Conservation (phyloP, 192 early-diverging fungal species). For the Pecoramyces ruminantium region DNA sequence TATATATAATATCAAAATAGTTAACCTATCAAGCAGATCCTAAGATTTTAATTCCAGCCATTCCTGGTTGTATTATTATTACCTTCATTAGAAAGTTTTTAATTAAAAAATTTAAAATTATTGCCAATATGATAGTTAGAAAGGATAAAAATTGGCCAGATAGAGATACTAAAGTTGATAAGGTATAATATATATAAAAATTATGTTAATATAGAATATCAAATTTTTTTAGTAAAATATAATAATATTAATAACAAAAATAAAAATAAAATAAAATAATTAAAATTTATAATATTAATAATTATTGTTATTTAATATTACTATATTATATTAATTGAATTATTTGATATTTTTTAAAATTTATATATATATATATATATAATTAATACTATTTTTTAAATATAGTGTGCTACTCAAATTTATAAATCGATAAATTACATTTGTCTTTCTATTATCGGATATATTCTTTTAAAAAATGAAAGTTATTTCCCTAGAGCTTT, state of each 20-base stretch:
- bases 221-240: no score
- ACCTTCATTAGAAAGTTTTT: not conserved
- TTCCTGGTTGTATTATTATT: not conserved
- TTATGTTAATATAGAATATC: no score
- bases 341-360: no score
- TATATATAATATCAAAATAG: not conserved
- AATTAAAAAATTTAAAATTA: not conserved
- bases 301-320: no score
- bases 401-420: not conserved
- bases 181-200: not conserved
- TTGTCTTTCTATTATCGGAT: not conserved
- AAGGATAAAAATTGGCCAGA: not conserved
- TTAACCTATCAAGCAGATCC: not conserved
- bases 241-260: no score
- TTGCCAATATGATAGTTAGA: not conserved
- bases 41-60: not conserved
- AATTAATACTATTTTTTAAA: not conserved
- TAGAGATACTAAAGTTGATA: not conserved
- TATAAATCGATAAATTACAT: not conserved
- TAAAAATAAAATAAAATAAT: no score
- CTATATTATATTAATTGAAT: no score
- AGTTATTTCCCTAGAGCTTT: not conserved
- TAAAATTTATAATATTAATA: no score
- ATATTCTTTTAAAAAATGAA: not conserved
- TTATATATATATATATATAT: no score